Evolutionary conservation across 306 rosid genomes (phyloP), one percentile per base, ranked within the genome.

Genomic region (Begonia peltatifolia): DNA sequence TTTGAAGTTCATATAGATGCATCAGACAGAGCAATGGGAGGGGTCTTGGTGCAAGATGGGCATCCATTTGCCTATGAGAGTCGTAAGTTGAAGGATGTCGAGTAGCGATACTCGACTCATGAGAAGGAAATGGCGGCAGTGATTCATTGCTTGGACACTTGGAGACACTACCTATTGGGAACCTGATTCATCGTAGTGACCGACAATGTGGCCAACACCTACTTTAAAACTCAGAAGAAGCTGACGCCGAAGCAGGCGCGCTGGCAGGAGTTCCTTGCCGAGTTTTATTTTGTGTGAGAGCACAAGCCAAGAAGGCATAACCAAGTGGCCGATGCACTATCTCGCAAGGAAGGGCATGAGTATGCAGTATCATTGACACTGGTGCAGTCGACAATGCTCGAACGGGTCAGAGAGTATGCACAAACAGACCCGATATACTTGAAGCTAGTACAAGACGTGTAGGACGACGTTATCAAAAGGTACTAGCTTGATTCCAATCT

Each of bases 161-260:
- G 55, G 68, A 6, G 42, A 9, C 61, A 63, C 2, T 63, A 63
- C 9, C 9, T 63, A 9, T 12, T 54, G 6, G 61, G 55, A 0
- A 10, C 61, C 0, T 2, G 11, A 2, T 62, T 62, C 5, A 17
- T 43, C 0, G 41, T 57, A 0, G 0, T 16, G 42, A 57, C 41
- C 0, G 61, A 57, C 10, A 57, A 57, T 43, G 47, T 63, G 4
- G 64, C 57, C 2, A 14, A 11, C 15, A 60, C n/a, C 18, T 47
- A 58, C 14, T 47, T 58, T 7, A 5, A 47, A 23, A 25, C 44
- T 9, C 25, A 58, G n/a, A 49, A 41, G 2, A 60, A 50, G 38
- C 11, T 60, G 23, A 35, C 17, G 4, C 15, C n/a, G n/a, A n/a
- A n/a, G n/a, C n/a, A n/a, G n/a, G n/a, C n/a, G n/a, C n/a, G n/a